Evolutionary conservation across 1,284 basidiomycete genomes (phyloP), one percentile per base, ranked within the genome.

Genomic region (Butyriboletus appendiculatus): DNA sequence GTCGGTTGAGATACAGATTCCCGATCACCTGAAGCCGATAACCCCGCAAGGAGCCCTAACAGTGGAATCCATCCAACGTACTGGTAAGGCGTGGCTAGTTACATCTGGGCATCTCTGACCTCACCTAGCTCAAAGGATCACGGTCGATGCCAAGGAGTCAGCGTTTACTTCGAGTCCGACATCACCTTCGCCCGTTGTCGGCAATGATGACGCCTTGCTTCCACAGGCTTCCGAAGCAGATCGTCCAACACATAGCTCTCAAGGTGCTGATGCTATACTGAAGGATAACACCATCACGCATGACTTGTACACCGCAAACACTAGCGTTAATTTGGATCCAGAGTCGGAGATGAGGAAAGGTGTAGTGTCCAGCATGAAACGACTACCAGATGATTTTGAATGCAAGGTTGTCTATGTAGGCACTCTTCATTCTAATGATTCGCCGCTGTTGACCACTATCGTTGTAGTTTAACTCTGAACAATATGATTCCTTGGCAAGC

Each of bases 351-450:
- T 62, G 22, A 55, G 34, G 35, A 48, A 0, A 33, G 47, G 51
- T 22, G 55, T 66, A 1, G 50, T 61, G 30, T 49, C 41, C 2
- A 24, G 18, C 24, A 51, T 64, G 50, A 62, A 62, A 45, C 41
- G 38, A 0, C 61, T 62, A 28, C 63, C 61, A 4, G 4, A 33
- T 5, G 39, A 30, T 15, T 62, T 62, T 28, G 16, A 26, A 12
- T 63, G 55, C 49, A 65, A 56, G 18, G 59, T 37, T 15, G 34
- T 62, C 37, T 55, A 65, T 35, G 63, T 62, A 26, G 12, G 50
- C 7, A 14, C 1, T 16, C 8, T 34, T 40, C 15, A 16, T 32
- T 28, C 24, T 10, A 16, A 22, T 9, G 7, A 47, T 20, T 18
- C 7, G 3, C 10, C 16, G 11, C 9, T 1, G 26, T 37, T 62